A percentile compares a stretch with the other conserved stretches of the same genome.
These are phyloP conservation scores for Penicillium roqueforti DNA, from an alignment of 495 filamentous ascomycete species.

Conservation along the genomic window DNA sequence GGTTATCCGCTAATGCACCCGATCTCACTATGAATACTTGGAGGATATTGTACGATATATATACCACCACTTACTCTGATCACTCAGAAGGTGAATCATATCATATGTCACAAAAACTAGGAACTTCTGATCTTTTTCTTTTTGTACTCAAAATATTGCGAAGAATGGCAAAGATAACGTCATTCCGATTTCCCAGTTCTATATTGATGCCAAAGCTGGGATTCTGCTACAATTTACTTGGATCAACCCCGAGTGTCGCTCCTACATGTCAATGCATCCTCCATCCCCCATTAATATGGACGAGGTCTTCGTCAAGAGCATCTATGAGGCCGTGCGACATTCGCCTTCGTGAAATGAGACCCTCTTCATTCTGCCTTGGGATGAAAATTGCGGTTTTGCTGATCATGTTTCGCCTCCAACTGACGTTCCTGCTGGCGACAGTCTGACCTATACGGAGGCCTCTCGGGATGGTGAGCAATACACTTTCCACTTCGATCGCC, in stretches of 20 bases:
- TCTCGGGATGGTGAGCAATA: slow-evolving; percentile 38
- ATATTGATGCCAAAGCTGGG: slow-evolving; percentile 36
- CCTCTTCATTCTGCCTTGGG: slow-evolving; percentile 48
- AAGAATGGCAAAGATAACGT: slow-evolving; percentile 29
- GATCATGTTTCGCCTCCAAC: slow-evolving; percentile 47
- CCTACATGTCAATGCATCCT: slow-evolving; percentile 48
- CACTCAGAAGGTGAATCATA: too few relatives aligned
- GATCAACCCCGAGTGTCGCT: slow-evolving; percentile 53
- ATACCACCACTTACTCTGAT: too few relatives aligned
- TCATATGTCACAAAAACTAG: neutral
- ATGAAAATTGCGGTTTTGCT: slow-evolving; percentile 49
- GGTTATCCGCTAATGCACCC: too few relatives aligned
- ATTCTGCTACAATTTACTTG: slow-evolving; percentile 45
- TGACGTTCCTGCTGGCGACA: slow-evolving; percentile 41
- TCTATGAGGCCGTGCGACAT: slow-evolving; percentile 47
- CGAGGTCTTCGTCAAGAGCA: slow-evolving; percentile 47
- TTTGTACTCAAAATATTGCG: neutral
- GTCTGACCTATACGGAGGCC: slow-evolving; percentile 39
- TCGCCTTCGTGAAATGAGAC: slow-evolving; percentile 49
- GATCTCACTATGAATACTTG: neutral
- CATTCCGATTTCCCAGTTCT: slow-evolving; percentile 34
- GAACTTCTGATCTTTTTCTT: neutral
- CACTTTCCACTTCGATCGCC: slow-evolving; percentile 47
- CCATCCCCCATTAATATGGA: slow-evolving; percentile 44
- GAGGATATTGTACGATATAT: too few relatives aligned